Evolutionary conservation across 257 asterid genomes (phyloP), one percentile per base, ranked within the genome.

Genomic region (Jasminum sambac): DNA sequence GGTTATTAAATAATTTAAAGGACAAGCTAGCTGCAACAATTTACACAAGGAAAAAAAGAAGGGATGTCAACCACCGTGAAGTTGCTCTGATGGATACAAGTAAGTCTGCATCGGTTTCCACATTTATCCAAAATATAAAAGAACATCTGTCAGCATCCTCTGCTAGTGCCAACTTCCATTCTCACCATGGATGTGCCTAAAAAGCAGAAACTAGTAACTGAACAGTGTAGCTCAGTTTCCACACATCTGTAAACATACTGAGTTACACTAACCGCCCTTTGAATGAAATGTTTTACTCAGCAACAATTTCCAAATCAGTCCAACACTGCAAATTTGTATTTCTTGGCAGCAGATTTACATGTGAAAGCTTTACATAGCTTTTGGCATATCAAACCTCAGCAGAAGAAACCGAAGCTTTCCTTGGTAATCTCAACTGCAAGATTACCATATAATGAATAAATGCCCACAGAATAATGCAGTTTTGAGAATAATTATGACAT

Each of bases 361-460:
- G 38, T 34, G 2, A 58, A 46, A 37, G n/a, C 13, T 13, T 16
- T 14, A 11, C n/a, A 13, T 9, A 19, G 50, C 38, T 21, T 65
- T 23, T 30, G 23, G 41, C 76, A 38, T 30, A 30, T 69, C 69
- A 44, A 42, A 38, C 67, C 55, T 64, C 39, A 36, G 66, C 19
- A 34, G 77, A 34, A n/a, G 83, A 66, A 68, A 66, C 71, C 69
- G 68, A 70, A 17, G 52, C 77, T 79, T 76, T 86, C 83, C 82
- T 90, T 61, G 95, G 96, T 59, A 89, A 84, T 21, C 88, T 84
- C 92, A 93, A 83, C 97, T 93, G 97, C 87, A 77, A 73, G 67
- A 36, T 67, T 39, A 46, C 9, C 16, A 17, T 68, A 67, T 72
- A 37, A 66, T 61, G 41, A 14, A 59, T 30, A 59, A 62, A 16